Evolutionary conservation across 1,284 basidiomycete genomes (phyloP).

Genomic region (Blastosporella zonata): DNA sequence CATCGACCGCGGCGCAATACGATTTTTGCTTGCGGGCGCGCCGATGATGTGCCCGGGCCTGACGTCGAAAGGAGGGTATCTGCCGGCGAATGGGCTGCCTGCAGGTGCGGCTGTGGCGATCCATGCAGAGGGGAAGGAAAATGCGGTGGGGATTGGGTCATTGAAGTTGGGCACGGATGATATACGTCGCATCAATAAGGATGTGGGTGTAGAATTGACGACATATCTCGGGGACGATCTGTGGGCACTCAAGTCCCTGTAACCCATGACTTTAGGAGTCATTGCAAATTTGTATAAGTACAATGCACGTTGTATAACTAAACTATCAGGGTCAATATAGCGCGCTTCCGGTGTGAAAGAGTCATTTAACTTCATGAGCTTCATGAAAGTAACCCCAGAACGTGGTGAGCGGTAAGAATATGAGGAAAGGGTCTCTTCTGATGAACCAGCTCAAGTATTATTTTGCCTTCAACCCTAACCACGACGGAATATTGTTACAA

Average conservation of each 20-base stretch:
- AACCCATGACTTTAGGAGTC: slow-evolving; percentile 23
- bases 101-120: slow-evolving; percentile 81
- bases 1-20: slow-evolving; percentile 96
- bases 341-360: neutral
- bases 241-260: slow-evolving; percentile 77
- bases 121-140: slow-evolving; percentile 94
- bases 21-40: slow-evolving; percentile 90
- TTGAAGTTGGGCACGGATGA: slow-evolving; percentile 86
- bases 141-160: slow-evolving; percentile 86
- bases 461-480: slow-evolving; percentile 14
- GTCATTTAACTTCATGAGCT: neutral
- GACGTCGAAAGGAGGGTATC: slow-evolving; percentile 86
- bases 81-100: slow-evolving; percentile 72
- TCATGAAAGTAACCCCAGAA: slow-evolving; percentile 9
- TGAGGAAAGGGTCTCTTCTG: slow-evolving; percentile 2
- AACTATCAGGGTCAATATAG: neutral
- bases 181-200: slow-evolving; percentile 88
- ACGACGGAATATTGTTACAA: neutral
- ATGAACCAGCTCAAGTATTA: neutral
- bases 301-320: no score
- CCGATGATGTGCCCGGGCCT: slow-evolving; percentile 98
- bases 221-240: slow-evolving; percentile 89
- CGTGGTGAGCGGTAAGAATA: slow-evolving; percentile 7
- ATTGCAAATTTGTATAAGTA: neutral
- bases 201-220: slow-evolving; percentile 85